phyloP scores from a whole-genome alignment of 768 basidiomycete genomes.

The Tricholoma saponaceum region DNA sequence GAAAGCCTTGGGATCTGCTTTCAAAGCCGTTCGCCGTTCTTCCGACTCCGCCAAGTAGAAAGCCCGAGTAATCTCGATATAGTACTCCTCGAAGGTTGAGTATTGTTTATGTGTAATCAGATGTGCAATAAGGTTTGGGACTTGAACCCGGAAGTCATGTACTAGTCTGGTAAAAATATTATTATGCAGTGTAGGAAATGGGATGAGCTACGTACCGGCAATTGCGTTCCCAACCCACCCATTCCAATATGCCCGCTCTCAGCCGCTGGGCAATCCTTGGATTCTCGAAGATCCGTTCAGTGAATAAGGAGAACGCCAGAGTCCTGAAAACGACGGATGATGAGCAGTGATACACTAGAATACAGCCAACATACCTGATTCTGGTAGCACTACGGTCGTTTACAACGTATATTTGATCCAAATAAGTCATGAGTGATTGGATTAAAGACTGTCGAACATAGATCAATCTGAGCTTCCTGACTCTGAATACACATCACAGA shows the following conservation, averaged over 20 bases:
- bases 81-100: constrained; percentile 51
- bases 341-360: not conserved
- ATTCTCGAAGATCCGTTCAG: constrained; percentile 46
- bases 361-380: constrained; percentile 39
- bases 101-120: constrained; percentile 59
- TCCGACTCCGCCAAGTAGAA: constrained; percentile 56
- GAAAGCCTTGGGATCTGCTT: constrained; percentile 47
- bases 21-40: constrained; percentile 28
- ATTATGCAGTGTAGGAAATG: not conserved
- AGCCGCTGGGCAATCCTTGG: constrained; percentile 38
- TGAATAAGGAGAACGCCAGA: constrained; percentile 53
- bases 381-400: constrained; percentile 31
- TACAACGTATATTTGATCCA: constrained; percentile 64
- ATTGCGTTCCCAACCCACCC: constrained; percentile 54
- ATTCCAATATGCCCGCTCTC: constrained; percentile 39
- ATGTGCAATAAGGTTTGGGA: constrained; percentile 52
- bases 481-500: constrained; percentile 6
- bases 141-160: constrained; percentile 34
- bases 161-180: constrained; percentile 23
- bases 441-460: constrained; percentile 43
- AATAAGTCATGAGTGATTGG: constrained; percentile 60
- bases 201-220: constrained; percentile 24
- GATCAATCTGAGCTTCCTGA: not conserved
- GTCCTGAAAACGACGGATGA: constrained; percentile 30
- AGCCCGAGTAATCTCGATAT: constrained; percentile 43